Conservation (phyloP, 352 stramenopile species). For the Pythium scleroteichum region DNA sequence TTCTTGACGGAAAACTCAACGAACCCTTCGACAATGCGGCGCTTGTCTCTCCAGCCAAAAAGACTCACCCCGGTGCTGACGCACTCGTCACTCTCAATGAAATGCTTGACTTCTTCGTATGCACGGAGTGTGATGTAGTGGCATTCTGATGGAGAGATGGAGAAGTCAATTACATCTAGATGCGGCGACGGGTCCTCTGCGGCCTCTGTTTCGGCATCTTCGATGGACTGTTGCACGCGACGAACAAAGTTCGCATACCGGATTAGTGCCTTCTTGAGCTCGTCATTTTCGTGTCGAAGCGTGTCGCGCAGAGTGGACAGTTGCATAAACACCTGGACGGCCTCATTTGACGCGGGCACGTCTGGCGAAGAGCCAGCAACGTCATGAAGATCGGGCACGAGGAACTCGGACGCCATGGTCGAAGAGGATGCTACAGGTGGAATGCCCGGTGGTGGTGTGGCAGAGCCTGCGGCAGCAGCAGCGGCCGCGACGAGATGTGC, state of each 20-base stretch:
- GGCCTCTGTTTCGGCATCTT: slow-evolving; percentile 33
- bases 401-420: slow-evolving; percentile 18
- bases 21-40: slow-evolving; percentile 34
- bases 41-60: slow-evolving; percentile 58
- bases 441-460: background rate
- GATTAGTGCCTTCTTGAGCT: slow-evolving; percentile 42
- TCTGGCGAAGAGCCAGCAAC: slow-evolving; percentile 7
- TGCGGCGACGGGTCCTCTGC: slow-evolving; percentile 18
- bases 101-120: slow-evolving; percentile 44
- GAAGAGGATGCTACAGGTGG: slow-evolving; percentile 3
- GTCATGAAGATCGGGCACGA: slow-evolving; percentile 17
- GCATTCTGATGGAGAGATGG: slow-evolving; percentile 44
- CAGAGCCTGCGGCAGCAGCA: background rate
- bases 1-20: slow-evolving; percentile 66
- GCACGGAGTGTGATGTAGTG: slow-evolving; percentile 35
- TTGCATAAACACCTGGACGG: slow-evolving; percentile 46
- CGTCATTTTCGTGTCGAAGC: slow-evolving; percentile 50
- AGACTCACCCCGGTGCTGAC: slow-evolving; percentile 45
- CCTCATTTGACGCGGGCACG: slow-evolving; percentile 13
- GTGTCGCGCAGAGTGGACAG: slow-evolving; percentile 50
- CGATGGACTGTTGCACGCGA: slow-evolving; percentile 37
- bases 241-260: slow-evolving; percentile 46
- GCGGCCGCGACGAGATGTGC: background rate
- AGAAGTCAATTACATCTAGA: slow-evolving; percentile 25
- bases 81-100: slow-evolving; percentile 44